phyloP scores from a whole-genome alignment of 768 basidiomycete species.

The Neoboletus magnificus region DNA sequence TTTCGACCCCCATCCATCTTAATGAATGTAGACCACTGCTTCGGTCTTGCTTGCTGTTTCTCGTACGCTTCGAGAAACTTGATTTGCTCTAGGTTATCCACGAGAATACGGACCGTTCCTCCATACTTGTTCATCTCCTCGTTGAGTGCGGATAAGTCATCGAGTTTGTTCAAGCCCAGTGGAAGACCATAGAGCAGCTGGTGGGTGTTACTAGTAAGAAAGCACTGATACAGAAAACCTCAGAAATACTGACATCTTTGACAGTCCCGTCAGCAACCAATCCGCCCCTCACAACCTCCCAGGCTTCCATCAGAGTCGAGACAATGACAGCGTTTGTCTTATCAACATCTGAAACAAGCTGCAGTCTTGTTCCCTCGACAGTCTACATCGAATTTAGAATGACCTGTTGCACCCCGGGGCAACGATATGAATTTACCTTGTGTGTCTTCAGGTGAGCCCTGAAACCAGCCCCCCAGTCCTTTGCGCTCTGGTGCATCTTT shows the following conservation, averaged over 20 bases:
- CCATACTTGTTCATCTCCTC: slow-evolving; percentile 52
- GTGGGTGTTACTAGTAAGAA: slow-evolving; percentile 2
- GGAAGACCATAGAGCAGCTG: slow-evolving; percentile 85
- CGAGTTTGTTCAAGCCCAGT: slow-evolving; percentile 63
- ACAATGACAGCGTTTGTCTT: slow-evolving; percentile 64
- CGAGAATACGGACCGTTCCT: slow-evolving; percentile 61
- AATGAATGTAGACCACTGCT: slow-evolving; percentile 73
- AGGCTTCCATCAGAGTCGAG: slow-evolving; percentile 83
- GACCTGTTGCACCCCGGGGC: not conserved
- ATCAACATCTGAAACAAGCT: slow-evolving; percentile 54
- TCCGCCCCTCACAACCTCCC: slow-evolving; percentile 65
- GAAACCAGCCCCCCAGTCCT: slow-evolving; percentile 66
- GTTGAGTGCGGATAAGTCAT: slow-evolving; percentile 61
- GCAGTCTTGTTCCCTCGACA: slow-evolving; percentile 67
- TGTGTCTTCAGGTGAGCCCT: slow-evolving; percentile 85
- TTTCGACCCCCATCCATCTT: slow-evolving; percentile 77
- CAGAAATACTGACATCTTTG: slow-evolving; percentile 61
- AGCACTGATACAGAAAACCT: not conserved
- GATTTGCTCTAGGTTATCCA: slow-evolving; percentile 77
- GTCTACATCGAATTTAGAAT: slow-evolving; percentile 45
- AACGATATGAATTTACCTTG: slow-evolving; percentile 46
- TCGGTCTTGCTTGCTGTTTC: slow-evolving; percentile 34
- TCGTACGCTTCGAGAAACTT: slow-evolving; percentile 61
- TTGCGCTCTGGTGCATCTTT: slow-evolving; percentile 64
- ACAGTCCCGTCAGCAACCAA: slow-evolving; percentile 69